Percentiles rank a stretch among this genome's conserved stretches.
These are phyloP conservation scores for Penicillium malachiteum DNA, from an alignment of 495 filamentous ascomycete genomes.

Conservation along the genomic window DNA sequence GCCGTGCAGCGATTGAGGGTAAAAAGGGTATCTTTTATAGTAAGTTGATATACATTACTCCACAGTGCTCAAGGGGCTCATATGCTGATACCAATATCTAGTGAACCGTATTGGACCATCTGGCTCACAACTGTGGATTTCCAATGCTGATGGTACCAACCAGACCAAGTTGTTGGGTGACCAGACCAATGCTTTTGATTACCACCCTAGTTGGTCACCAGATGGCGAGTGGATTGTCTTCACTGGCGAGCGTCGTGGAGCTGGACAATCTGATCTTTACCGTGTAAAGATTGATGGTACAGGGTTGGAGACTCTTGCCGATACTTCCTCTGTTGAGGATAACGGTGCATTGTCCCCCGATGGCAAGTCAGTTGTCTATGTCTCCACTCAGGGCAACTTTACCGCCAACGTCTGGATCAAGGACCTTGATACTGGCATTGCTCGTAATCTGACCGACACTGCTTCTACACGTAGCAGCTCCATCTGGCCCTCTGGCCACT, in stretches of 20 bases:
- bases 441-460: slow-evolving; percentile 16
- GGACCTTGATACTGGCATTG: slow-evolving; percentile 8
- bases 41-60: background rate
- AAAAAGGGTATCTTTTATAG: slow-evolving; percentile 20
- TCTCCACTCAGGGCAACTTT: slow-evolving; percentile 11
- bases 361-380: slow-evolving; percentile 10
- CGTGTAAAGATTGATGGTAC: slow-evolving; percentile 14
- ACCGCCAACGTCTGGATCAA: slow-evolving; percentile 18
- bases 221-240: slow-evolving; percentile 23
- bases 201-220: slow-evolving; percentile 26
- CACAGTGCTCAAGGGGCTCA: no score
- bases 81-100: background rate
- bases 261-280: slow-evolving; percentile 19
- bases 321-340: slow-evolving; percentile 16
- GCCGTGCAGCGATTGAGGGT: background rate
- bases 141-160: slow-evolving; percentile 30
- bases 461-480: slow-evolving; percentile 1
- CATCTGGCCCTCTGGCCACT: slow-evolving; percentile 14
- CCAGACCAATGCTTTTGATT: slow-evolving; percentile 25
- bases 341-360: slow-evolving; percentile 9
- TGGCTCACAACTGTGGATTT: slow-evolving; percentile 21
- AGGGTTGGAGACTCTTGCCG: slow-evolving; percentile 9
- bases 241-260: slow-evolving; percentile 17
- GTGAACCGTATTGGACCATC: slow-evolving; percentile 32
- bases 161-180: slow-evolving; percentile 22